These are phyloP conservation scores for Yamadazyma jaroonii DNA, from an alignment of 1,139 yeast genomes.

Conservation along the genomic window DNA sequence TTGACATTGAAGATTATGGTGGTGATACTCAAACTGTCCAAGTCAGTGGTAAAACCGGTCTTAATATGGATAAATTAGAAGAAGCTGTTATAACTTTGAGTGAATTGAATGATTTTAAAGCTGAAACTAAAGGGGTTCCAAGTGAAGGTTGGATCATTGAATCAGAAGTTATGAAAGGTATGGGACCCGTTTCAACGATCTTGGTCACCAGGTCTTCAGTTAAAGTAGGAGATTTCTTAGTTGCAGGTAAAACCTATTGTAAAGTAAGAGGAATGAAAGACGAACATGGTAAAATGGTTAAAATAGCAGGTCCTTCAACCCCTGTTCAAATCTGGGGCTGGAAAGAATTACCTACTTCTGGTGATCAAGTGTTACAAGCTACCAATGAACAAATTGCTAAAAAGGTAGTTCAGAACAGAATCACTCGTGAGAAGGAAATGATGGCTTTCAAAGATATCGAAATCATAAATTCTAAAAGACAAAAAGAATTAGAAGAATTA, in stretches of 20 bases:
- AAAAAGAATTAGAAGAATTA: conserved; percentile 45
- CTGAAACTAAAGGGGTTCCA: conserved; percentile 52
- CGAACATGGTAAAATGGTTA: conserved; percentile 64
- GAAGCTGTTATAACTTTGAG: conserved; percentile 85
- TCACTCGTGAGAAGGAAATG: conserved; percentile 52
- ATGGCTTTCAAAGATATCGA: conserved; percentile 68
- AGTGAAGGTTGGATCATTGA: conserved; percentile 92
- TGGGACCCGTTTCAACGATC: conserved; percentile 85
- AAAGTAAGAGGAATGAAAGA: conserved; percentile 81
- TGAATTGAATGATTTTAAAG: conserved; percentile 75
- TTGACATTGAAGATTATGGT: conserved; percentile 89
- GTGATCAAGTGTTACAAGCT: conserved; percentile 81
- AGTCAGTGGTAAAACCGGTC: conserved; percentile 81
- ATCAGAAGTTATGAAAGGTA: conserved; percentile 75
- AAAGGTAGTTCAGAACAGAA: conserved; percentile 65
- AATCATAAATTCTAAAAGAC: conserved; percentile 59
- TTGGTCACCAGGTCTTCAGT: conserved; percentile 78
- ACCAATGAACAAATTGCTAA: conserved; percentile 72
- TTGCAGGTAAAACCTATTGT: conserved; percentile 86
- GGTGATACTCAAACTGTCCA: conserved; percentile 91
- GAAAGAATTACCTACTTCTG: conserved; percentile 92
- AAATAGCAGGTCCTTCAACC: conserved; percentile 78
- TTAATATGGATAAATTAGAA: conserved; percentile 84
- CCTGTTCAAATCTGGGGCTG: conserved; percentile 95
- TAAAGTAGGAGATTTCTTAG: conserved; percentile 65